Base-by-base conservation (phyloP, 2,329 filamentous ascomycete genomes). In the Aspergillus niger region DNA sequence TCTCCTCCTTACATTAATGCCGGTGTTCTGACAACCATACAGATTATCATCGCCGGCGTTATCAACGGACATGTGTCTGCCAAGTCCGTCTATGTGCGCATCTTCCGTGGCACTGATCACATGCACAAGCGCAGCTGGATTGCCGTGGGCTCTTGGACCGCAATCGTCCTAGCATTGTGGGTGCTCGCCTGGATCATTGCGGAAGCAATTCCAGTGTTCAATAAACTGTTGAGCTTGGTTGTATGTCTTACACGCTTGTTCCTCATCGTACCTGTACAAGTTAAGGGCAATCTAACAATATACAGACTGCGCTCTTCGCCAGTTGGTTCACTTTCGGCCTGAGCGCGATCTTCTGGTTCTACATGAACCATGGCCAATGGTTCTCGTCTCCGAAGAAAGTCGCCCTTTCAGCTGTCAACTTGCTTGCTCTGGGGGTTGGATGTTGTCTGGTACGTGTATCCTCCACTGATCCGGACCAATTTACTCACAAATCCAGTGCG, bases 201-300 rank as follows among this genome's bases (percentile, higher is more conserved):
- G 5, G 84, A 89, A 70, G 85, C 86, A 0, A 87, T 91, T 7
- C 89, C 89, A 0, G 84, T 86, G 52, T 92, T 91, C 77, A 86
- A 85, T 69, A 81, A 86, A 50, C 77, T 91, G 8, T 77, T 91
- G n/a, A 85, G 84, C 4, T 75, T 91, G 38, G 85, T 91, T 63
- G 67, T 76, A 72, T 15, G 67, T 63, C 20, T 11, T 20, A 7
- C 3, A 30, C 28, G 20, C 28, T 10, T 30, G 28, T 8, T 30
- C n/a, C 13, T 11, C 4, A 13, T 22, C 28, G 13, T 3, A 10
- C 20, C 5, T 8, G 11, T 36, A 13, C 10, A 15, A 5, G 11
- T 6, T 22, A 44, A 24, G 22, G 15, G n/a, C 32, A 11, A 1
- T 8, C 38, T 55, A 51, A 57, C 36, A 17, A 41, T 53, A 44